phyloP scores from a whole-genome alignment of 768 basidiomycete genomes.

The Lentinula edodes region DNA sequence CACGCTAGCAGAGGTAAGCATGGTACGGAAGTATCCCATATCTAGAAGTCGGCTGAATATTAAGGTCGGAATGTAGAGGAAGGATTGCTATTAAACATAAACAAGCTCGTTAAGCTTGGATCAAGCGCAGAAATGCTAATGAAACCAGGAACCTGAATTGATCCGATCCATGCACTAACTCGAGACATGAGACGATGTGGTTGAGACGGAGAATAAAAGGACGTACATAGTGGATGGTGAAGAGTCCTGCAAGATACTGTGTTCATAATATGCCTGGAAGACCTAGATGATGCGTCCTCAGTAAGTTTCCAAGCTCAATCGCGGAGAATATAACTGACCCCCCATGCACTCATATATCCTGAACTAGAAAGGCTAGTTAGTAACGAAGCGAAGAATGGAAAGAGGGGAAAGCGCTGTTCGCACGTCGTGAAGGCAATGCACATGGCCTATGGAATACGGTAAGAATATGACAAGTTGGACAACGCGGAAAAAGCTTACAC shows the following conservation, averaged over 20 bases:
- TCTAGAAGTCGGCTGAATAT: conserved; percentile 36
- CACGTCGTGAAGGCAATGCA: conserved; percentile 5
- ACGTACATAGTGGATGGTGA: conserved; percentile 2
- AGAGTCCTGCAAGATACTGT: conserved; percentile 1
- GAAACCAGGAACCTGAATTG: not conserved
- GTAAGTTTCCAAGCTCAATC: not conserved
- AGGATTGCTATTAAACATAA: not conserved
- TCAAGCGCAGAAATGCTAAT: not conserved
- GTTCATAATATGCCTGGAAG: conserved; percentile 5
- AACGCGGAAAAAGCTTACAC: not conserved
- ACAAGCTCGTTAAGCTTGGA: not conserved
- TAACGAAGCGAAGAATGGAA: not conserved
- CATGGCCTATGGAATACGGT: not conserved
- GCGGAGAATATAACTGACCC: not conserved
- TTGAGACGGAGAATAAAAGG: not conserved
- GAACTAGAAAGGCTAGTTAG: not conserved
- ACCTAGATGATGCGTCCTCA: not conserved
- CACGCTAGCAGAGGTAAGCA: conserved; percentile 31
- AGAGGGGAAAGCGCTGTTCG: not conserved
- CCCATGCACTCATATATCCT: conserved; percentile 6
- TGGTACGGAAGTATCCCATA: conserved; percentile 40
- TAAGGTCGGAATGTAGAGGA: conserved; percentile 1
- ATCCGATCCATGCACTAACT: conserved; percentile 4
- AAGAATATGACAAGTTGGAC: not conserved
- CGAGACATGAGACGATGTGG: not conserved